Base-by-base conservation (phyloP, 768 basidiomycete species). In the Psilocybe cyanescens region DNA sequence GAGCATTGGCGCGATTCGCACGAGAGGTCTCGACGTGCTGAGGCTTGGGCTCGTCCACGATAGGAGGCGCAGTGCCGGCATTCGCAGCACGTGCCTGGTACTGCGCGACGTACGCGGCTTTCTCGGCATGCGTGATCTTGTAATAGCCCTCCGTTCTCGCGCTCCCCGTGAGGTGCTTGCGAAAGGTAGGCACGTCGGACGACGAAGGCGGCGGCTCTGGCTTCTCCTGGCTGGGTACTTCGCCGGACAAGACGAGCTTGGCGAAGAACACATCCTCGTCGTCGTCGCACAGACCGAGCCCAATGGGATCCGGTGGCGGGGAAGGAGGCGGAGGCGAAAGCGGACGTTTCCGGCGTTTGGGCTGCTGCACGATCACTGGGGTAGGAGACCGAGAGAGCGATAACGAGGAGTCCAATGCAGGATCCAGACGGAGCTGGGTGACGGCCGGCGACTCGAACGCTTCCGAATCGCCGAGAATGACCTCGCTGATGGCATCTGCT, bases 61-160 rank as follows among this genome's bases (percentile, higher is more conserved):
- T 70, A 39, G 81, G 76, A n/a, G 78, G 66, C 35, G 66, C 64
- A 35, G 70, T 58, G 39, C 61, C 75, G 2, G 77, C 70, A 29
- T 78, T 77, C 57, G 84, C 75, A 19, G 84, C 75, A 37, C 91
- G 88, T 29, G 84, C 78, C 59, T 89, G 88, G 72, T 94, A 94
- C 73, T 97, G 94, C 4, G 93, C 90, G 46, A 99, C 91, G 67
- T 99, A 98, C 2, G 86, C 86, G 0, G 94, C 90, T 78, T 97
- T 97, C 72, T 95, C 92, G 5, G 89, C 85, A 68, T 94, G 91
- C 0, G 94, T 89, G 72, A 99, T 94, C 79, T 95, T 93, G 84
- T 97, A 97, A 76, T 89, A 95, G 3, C 97, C 97, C 73, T 98
- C 94, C 1, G 95, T 94, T 14, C 97, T 87, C 16, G 95, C 94